phyloP scores from a whole-genome alignment of 805 yeast genomes.

The Wickerhamomyces canadensis region DNA sequence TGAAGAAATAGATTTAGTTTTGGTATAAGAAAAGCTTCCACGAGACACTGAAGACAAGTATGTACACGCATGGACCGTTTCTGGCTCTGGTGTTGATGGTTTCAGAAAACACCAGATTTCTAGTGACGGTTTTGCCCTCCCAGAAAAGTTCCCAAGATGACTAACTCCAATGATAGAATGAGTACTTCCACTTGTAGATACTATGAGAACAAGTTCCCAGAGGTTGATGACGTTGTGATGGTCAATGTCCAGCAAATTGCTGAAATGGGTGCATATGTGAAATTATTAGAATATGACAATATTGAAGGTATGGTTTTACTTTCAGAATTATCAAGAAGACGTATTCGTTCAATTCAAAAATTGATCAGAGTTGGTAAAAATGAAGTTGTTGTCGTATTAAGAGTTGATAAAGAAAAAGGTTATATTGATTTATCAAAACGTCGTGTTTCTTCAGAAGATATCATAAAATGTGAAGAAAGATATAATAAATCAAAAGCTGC shows the following conservation, averaged over 20 bases:
- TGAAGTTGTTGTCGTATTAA: slow-evolving; percentile 94
- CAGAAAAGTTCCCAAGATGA: neutral
- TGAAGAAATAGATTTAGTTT: too few species aligned
- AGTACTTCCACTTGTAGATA: slow-evolving; percentile 89
- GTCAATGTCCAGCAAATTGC: slow-evolving; percentile 98
- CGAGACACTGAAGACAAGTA: too few species aligned
- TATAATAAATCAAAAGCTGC: slow-evolving; percentile 96
- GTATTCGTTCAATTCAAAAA: slow-evolving; percentile 96
- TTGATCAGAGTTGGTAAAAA: slow-evolving; percentile 97
- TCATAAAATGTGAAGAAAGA: slow-evolving; percentile 94
- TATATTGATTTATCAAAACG: slow-evolving; percentile 96
- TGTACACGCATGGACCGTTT: too few species aligned
- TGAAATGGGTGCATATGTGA: slow-evolving; percentile 99
- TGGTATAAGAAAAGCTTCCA: too few species aligned
- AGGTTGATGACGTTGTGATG: slow-evolving; percentile 98
- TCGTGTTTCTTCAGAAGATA: slow-evolving; percentile 97
- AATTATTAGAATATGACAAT: slow-evolving; percentile 92
- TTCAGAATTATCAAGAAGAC: slow-evolving; percentile 95
- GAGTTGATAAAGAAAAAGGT: slow-evolving; percentile 98
- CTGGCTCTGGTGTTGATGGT: too few species aligned
- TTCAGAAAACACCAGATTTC: too few species aligned
- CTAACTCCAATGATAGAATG: slow-evolving; percentile 36
- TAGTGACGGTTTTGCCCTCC: too few species aligned
- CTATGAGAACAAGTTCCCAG: slow-evolving; percentile 97
- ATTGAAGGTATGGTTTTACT: slow-evolving; percentile 98